Evolutionary conservation across 306 rosid genomes (phyloP).

Genomic region (Ormosia emarginata): DNA sequence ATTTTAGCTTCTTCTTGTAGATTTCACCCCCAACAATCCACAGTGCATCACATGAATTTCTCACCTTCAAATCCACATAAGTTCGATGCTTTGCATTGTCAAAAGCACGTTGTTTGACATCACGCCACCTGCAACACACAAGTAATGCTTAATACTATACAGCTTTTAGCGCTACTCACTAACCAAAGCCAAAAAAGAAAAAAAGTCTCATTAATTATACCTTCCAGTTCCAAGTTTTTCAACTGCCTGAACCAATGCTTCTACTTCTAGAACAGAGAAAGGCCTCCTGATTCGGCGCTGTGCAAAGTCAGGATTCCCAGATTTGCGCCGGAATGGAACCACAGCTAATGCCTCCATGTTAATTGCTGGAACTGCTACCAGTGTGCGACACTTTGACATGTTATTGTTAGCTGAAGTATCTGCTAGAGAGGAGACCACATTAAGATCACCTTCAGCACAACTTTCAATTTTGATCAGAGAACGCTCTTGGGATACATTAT

Average conservation of each 20-base stretch:
- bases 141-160: neutral
- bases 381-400: constrained; percentile 45
- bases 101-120: constrained; percentile 64
- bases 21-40: neutral
- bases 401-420: constrained; percentile 41
- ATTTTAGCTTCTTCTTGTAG: neutral
- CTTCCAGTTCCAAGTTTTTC: constrained; percentile 91
- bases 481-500: constrained; percentile 35
- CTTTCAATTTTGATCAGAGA: constrained; percentile 39
- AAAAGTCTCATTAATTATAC: constrained; percentile 21
- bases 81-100: constrained; percentile 66
- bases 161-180: neutral
- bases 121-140: constrained; percentile 56
- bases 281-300: constrained; percentile 82
- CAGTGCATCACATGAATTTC: neutral
- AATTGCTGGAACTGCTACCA: constrained; percentile 58
- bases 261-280: constrained; percentile 77
- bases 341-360: constrained; percentile 59
- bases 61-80: constrained; percentile 77
- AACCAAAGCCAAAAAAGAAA: neutral
- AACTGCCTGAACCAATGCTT: constrained; percentile 77
- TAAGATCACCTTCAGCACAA: constrained; percentile 41
- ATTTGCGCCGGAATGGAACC: constrained; percentile 53
- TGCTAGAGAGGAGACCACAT: constrained; percentile 29
- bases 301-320: constrained; percentile 53